A percentile compares a stretch with the other conserved stretches of the same genome.
Evolutionary conservation across 2,329 filamentous ascomycete species (phyloP).

Genomic region (Mycosphaerella sp.): DNA sequence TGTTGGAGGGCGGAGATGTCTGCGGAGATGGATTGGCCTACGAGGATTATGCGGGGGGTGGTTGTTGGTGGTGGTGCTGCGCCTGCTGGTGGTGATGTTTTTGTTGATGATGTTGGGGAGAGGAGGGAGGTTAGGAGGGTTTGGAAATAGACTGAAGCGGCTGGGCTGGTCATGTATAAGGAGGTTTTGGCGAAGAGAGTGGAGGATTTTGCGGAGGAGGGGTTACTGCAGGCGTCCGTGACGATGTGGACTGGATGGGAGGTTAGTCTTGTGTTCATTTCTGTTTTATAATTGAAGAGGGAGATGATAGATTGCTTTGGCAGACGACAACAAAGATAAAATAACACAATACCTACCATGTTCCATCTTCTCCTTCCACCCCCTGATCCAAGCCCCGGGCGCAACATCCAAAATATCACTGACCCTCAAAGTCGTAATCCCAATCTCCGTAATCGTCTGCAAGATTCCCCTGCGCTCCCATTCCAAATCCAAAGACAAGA

Average conservation of each 20-base stretch:
- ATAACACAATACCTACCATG: conserved; percentile 2
- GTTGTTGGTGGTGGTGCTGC: too few relatives aligned
- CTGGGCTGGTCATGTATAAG: neutral
- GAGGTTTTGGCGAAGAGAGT: conserved; percentile 1
- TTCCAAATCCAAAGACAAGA: conserved; percentile 12
- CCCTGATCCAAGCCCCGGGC: neutral
- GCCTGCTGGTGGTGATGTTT: neutral
- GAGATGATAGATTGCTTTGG: too few relatives aligned
- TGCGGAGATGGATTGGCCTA: conserved; percentile 2
- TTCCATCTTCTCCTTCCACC: conserved; percentile 12
- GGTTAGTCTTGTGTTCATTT: neutral
- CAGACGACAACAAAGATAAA: neutral
- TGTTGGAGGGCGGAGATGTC: neutral
- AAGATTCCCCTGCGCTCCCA: neutral
- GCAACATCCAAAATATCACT: neutral
- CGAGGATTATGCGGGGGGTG: neutral
- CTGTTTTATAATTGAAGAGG: too few relatives aligned
- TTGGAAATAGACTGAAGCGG: neutral
- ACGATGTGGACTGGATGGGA: conserved; percentile 6
- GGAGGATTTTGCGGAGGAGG: neutral
- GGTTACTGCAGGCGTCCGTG: neutral
- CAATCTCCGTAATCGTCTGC: conserved; percentile 8
- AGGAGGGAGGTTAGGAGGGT: too few relatives aligned
- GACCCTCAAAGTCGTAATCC: conserved; percentile 4
- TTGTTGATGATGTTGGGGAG: neutral